Base-by-base conservation (phyloP, 2,329 filamentous ascomycete genomes). In the Colletotrichum australisinense region DNA sequence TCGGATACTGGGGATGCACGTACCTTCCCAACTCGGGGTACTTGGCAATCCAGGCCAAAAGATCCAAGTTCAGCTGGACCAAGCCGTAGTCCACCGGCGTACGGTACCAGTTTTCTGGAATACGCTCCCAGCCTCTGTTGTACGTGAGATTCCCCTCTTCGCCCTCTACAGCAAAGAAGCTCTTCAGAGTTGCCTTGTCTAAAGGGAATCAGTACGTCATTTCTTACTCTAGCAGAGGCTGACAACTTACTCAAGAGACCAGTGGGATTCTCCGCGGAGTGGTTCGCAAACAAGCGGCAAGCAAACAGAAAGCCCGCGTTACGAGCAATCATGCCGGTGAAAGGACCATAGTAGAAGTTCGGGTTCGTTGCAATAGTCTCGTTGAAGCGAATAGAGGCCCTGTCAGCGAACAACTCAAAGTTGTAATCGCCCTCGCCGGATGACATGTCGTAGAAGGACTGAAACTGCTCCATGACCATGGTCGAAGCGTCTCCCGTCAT, bases 311-410 rank as follows among this genome's bases (percentile, higher is more conserved):
- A 87, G 2, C 84, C 87, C 14, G 87, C 86, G 60, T 88, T 87
- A 0, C 86, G 84, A 7, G 83, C 84, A 24, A 88, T 77, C 65
- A 88, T 80, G 16, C 88, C 88, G 2, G 85, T 87, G 66, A 86
- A 84, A 1, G 87, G 88, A 1, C 87, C 87, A 64, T 87, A 88
- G 79, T 87, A 90, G 78, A 89, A 89, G 60, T 87, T 81, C 0
- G 88, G 87, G 76, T 90, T 90, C 30, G 83, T 85, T 28, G 80
- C 78, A 11, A 88, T 84, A 53, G 83, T 86, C 76, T 89, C 80
- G 16, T 86, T 75, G 76, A 86, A 88, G 3, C 87, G 84, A 16
- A 81, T 77, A 12, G 83, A 81, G 11, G 85, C 84, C 49, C 86
- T 85, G 52, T 83, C 77, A 3, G 79, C 86, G 32, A 88, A 80